Conservation (phyloP, 805 yeast species). For the Sugiyamaella smithiae region DNA sequence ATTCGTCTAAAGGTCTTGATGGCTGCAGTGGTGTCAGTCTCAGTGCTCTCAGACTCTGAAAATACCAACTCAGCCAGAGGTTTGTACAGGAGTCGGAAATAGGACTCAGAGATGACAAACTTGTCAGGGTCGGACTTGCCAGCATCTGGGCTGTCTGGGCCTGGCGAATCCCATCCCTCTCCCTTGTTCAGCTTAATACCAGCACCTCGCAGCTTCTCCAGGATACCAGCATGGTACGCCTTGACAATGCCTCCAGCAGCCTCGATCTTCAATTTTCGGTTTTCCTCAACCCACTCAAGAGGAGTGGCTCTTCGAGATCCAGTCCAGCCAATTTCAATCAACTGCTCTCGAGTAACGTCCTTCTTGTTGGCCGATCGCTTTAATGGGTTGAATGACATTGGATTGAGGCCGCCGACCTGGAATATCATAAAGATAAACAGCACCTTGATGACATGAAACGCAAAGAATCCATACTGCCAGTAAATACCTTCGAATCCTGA, state of each 20-base stretch:
- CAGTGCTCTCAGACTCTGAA: slow-evolving; percentile 9
- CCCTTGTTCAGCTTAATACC: slow-evolving; percentile 67
- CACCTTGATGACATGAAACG: slow-evolving; percentile 66
- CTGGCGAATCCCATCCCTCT: slow-evolving; percentile 62
- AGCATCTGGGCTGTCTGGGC: slow-evolving; percentile 13
- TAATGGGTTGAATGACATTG: slow-evolving; percentile 50
- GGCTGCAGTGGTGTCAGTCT: slow-evolving; percentile 5
- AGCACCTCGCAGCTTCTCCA: slow-evolving; percentile 52
- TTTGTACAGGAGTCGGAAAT: slow-evolving; percentile 7
- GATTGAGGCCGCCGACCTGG: slow-evolving; percentile 75
- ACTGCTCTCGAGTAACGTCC: slow-evolving; percentile 44
- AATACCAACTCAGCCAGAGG: slow-evolving; percentile 7
- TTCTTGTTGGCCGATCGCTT: slow-evolving; percentile 15
- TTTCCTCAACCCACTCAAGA: slow-evolving; percentile 66
- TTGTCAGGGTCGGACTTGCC: slow-evolving; percentile 15
- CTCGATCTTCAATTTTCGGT: slow-evolving; percentile 61
- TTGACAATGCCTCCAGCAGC: slow-evolving; percentile 65
- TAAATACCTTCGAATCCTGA: slow-evolving; percentile 40
- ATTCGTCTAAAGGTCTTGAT: slow-evolving; percentile 27
- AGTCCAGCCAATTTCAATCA: slow-evolving; percentile 81
- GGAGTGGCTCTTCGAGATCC: slow-evolving; percentile 73
- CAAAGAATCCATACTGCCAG: slow-evolving; percentile 64
- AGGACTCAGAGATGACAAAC: slow-evolving; percentile 23
- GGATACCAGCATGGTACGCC: slow-evolving; percentile 72
- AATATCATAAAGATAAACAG: slow-evolving; percentile 53